Evolutionary conservation across 305 asterid species (phyloP), one percentile per base, ranked within the genome.

Genomic region (Solanum aculeatissimum): DNA sequence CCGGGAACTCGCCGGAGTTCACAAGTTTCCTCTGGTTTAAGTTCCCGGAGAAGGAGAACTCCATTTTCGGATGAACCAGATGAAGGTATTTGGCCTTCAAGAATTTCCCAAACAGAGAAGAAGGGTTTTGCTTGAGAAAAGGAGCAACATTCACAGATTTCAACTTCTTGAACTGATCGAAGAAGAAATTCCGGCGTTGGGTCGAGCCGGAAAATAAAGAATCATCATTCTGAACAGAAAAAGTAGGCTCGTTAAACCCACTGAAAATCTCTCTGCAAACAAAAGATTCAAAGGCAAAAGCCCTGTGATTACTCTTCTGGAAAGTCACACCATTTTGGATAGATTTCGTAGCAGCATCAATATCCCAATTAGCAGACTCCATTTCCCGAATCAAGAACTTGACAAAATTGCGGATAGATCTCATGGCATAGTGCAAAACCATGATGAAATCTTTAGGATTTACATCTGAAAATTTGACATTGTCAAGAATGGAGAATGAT

Each of bases 1-100:
- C 97, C 66, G 95, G 95, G 43, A 32, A 91, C 32, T 91, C 96
- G 15, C 96, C 94, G 66, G 94, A 86, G 53, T 89, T 91, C 85
- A 92, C 91, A 89, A 63, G 88, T 65, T 92, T 91, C 51, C 95
- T 90, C 87, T 92, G 97, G 84, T 90, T 91, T 84, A 93, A 72
- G 68, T 91, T 92, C 35, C 97, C 97, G 72, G 91, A 91, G 35
- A 93, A 90, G 6, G 97, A 93, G 71, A 89, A 91, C 57, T 93
- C 97, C 97, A 93, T 93, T 86, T 92, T 92, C 18, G 96, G 97
- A 68, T 93, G 96, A 83, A 93, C 93, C 88, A 97, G n/a, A 14
- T 88, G 91, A 21, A 97, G 94, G 82, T 97, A 92, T 88, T 90
- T 93, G 0, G 89, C 86, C 42, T 89, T 93, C 90, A 92, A 68